phyloP scores from a whole-genome alignment of 2,329 filamentous ascomycete genomes.

The Aspergillus sergii region DNA sequence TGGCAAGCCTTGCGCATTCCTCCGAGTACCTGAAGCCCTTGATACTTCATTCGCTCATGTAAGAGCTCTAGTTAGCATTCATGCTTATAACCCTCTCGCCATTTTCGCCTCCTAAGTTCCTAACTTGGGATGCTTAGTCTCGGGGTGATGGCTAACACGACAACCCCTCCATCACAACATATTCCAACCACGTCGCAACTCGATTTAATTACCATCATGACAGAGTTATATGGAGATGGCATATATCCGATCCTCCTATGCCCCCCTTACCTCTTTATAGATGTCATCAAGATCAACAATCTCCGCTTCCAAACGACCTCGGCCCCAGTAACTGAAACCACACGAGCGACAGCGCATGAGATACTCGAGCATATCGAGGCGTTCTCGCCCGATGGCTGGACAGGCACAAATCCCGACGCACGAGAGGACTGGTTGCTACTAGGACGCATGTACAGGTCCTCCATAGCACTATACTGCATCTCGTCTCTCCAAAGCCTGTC shows the following conservation, averaged over 20 bases:
- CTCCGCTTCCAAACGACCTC: background rate
- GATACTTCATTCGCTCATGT: slow-evolving; percentile 13
- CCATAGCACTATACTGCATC: slow-evolving; percentile 11
- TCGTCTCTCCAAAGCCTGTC: slow-evolving; percentile 6
- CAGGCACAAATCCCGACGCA: background rate
- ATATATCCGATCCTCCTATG: slow-evolving; percentile 8
- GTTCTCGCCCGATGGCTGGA: slow-evolving; percentile 8
- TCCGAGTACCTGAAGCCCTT: background rate
- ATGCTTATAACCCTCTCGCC: too few relatives aligned
- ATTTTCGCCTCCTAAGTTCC: too few relatives aligned
- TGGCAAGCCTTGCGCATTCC: slow-evolving; percentile 2
- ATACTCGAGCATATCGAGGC: slow-evolving; percentile 8
- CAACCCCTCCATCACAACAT: slow-evolving; percentile 8
- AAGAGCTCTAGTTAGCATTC: background rate
- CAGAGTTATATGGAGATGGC: slow-evolving; percentile 8
- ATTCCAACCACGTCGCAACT: background rate
- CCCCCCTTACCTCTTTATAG: slow-evolving; percentile 3
- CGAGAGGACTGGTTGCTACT: slow-evolving; percentile 6
- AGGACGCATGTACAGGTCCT: slow-evolving; percentile 12
- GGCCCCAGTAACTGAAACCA: background rate
- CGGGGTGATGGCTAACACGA: slow-evolving; percentile 13
- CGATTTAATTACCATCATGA: background rate
- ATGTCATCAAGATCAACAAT: slow-evolving; percentile 13
- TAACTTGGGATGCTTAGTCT: background rate
- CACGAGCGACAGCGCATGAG: background rate